Evolutionary conservation across 2,329 filamentous ascomycete genomes (phyloP), one percentile per base, ranked within the genome.

Genomic region (Fusarium praegraminearum): DNA sequence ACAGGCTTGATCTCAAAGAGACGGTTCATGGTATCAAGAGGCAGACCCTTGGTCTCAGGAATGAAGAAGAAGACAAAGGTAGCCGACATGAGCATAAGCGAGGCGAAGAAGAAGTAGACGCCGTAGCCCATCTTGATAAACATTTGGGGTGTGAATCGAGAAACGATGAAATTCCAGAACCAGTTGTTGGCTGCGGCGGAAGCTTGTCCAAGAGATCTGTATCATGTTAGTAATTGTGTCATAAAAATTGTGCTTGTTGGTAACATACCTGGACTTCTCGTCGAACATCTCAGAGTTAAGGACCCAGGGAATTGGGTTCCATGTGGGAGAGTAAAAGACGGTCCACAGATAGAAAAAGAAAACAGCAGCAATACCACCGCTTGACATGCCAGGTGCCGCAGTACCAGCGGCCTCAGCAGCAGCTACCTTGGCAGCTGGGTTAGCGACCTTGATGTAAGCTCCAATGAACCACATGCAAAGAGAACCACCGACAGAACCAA

Each of bases 281-380:
- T 90, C 87, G 77, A 93, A 93, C 83, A 94, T 93, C 78, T 94
- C 91, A 1, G 85, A 85, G 81, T 92, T 92, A 74, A 92, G 80
- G 9, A 93, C 90, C 91, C 91, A 93, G 0, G 91, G 91, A 0
- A 89, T 91, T 2, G 90, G 90, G 75, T 92, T 92, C 90, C 90
- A 92, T 0, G 87, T 86, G 0, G 87, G 90, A 0, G 89, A 92
- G 80, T 93, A 93, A 76, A 90, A 89, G 0, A 85, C 87, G 2
- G 73, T 76, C 71, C 75, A 76, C 4, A 78, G 69, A 79, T 91
- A 89, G 79, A 89, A 89, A 77, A 88, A 83, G 80, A 91, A 90
- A 3, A 91, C 88, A 61, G 91, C 91, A 15, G 87, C 83, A 53
- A 90, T 90, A 20, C 89, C 90, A 7, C 91, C 89, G 0, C 75